These are phyloP conservation scores for Cryphonectria carpinicola DNA, from an alignment of 2,329 filamentous ascomycete species.

Conservation along the genomic window DNA sequence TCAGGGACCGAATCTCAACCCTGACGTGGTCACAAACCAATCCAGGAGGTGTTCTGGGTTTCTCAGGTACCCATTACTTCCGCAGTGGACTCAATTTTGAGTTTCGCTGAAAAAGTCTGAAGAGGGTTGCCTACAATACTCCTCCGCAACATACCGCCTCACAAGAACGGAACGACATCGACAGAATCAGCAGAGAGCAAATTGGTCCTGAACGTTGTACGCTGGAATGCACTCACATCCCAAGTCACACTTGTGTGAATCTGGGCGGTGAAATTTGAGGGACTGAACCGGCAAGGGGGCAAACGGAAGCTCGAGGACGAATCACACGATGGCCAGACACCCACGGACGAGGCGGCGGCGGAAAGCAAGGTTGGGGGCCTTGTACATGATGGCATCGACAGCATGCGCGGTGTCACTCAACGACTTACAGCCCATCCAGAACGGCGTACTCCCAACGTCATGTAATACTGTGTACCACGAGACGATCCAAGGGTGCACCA, in stretches of 20 bases:
- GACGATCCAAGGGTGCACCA: constrained; percentile 43
- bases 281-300: background rate
- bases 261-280: background rate
- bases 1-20: background rate
- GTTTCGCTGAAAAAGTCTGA: background rate
- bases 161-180: background rate
- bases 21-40: constrained; percentile 7
- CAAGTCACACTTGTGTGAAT: background rate
- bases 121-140: background rate
- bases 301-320: background rate
- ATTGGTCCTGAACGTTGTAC: no score
- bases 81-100: background rate
- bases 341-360: constrained; percentile 22
- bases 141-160: background rate
- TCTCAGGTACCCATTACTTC: background rate
- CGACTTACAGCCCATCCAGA: constrained; percentile 46
- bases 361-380: constrained; percentile 19
- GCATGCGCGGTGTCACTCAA: constrained; percentile 42
- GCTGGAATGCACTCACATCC: background rate
- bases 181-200: no score
- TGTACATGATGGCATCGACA: constrained; percentile 33
- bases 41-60: background rate
- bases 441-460: constrained; percentile 40
- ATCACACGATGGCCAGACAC: constrained; percentile 15
- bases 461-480: constrained; percentile 49